A percentile compares a stretch with the other conserved stretches of the same genome.
phyloP scores from a whole-genome alignment of 2,329 filamentous ascomycete species.

The Neofusicoccum cordaticola region DNA sequence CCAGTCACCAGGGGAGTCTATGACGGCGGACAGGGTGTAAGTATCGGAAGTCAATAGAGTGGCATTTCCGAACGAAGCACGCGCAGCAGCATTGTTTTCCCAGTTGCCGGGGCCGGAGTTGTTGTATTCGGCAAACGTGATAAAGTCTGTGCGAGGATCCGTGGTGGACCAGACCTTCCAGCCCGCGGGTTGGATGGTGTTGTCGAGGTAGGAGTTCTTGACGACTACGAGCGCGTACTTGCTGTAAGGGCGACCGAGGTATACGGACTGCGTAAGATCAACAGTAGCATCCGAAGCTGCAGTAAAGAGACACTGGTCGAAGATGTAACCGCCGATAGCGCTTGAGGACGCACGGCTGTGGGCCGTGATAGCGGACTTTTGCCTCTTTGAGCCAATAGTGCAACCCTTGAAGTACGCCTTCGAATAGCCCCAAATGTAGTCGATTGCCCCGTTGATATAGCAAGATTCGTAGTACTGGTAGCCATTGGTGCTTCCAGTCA shows the following conservation, averaged over 20 bases:
- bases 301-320: slow-evolving; percentile 48
- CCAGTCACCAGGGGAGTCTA: slow-evolving; percentile 36
- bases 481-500: slow-evolving; percentile 38
- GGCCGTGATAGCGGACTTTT: slow-evolving; percentile 23
- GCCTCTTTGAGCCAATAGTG: neutral
- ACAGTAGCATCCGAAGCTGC: slow-evolving; percentile 32
- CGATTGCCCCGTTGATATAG: slow-evolving; percentile 55
- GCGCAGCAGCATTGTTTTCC: slow-evolving; percentile 36
- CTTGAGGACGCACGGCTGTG: slow-evolving; percentile 24
- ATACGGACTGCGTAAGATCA: slow-evolving; percentile 36
- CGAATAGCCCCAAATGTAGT: slow-evolving; percentile 56
- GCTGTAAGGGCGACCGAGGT: slow-evolving; percentile 51
- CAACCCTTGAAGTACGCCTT: slow-evolving; percentile 46
- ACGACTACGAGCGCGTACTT: slow-evolving; percentile 47
- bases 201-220: slow-evolving; percentile 48
- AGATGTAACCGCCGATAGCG: slow-evolving; percentile 47
- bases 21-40: slow-evolving; percentile 31
- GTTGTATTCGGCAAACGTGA: slow-evolving; percentile 45
- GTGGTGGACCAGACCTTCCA: slow-evolving; percentile 44
- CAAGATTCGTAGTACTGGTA: slow-evolving; percentile 53
- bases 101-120: slow-evolving; percentile 50
- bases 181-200: slow-evolving; percentile 56
- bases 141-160: slow-evolving; percentile 30
- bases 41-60: slow-evolving; percentile 38
- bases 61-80: slow-evolving; percentile 34